A percentile compares a stretch with the other conserved stretches of the same genome.
Evolutionary conservation across 1,139 yeast genomes (phyloP).

Genomic region (Lodderomyces parapsilosis): DNA sequence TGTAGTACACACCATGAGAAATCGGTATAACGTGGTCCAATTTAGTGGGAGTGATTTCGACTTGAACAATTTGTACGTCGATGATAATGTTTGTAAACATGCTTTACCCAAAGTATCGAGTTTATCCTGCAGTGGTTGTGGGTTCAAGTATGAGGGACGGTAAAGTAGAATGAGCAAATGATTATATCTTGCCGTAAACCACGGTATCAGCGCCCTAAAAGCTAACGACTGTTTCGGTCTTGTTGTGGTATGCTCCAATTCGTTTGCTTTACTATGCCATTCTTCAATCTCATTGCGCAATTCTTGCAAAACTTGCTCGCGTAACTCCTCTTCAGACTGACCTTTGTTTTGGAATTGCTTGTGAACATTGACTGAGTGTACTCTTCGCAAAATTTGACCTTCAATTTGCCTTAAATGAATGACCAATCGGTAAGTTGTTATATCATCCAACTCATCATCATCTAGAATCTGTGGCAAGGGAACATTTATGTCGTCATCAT

Average conservation of each 20-base stretch:
- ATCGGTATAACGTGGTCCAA: constrained; percentile 48
- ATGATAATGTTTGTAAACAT: constrained; percentile 39
- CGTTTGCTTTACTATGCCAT: constrained; percentile 28
- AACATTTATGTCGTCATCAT: constrained; percentile 45
- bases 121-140: constrained; percentile 37
- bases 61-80: constrained; percentile 41
- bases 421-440: constrained; percentile 37
- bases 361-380: constrained; percentile 34
- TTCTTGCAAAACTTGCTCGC: constrained; percentile 22
- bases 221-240: constrained; percentile 19
- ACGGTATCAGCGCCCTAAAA: constrained; percentile 41
- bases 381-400: constrained; percentile 37
- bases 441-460: constrained; percentile 36
- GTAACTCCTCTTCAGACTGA: constrained; percentile 20
- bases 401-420: constrained; percentile 41
- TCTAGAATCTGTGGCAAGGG: constrained; percentile 33
- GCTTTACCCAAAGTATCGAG: constrained; percentile 37
- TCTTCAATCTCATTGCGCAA: constrained; percentile 41
- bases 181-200: constrained; percentile 48
- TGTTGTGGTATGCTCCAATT: constrained; percentile 16
- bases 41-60: constrained; percentile 43
- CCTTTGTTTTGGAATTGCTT: constrained; percentile 6
- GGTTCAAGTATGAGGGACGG: constrained; percentile 47
- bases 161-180: constrained; percentile 42
- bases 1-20: constrained; percentile 44